Evolutionary conservation across 108 stramenopile species (phyloP).

Genomic region (Conticribra guillardii): DNA sequence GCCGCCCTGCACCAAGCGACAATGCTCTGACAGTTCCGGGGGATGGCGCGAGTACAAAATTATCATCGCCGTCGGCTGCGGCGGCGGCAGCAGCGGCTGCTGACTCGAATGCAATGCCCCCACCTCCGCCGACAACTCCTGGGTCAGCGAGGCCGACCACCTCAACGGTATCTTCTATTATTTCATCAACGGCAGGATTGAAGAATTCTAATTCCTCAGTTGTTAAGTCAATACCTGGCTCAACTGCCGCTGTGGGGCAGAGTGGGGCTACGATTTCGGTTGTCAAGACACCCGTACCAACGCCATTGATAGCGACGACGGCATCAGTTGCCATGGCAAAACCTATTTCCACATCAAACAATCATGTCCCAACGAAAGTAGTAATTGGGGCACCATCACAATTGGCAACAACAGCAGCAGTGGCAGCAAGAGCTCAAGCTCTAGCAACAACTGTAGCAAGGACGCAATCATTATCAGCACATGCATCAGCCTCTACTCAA

Average conservation of each 20-base stretch:
- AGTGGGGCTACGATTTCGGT: no score
- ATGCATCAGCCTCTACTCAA: neutral
- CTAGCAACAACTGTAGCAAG: no score
- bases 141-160: neutral
- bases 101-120: constrained; percentile 45
- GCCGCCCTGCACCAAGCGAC: neutral
- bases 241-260: no score
- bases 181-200: neutral
- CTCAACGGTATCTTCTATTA: neutral
- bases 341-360: neutral
- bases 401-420: neutral
- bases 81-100: constrained; percentile 2
- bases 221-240: no score
- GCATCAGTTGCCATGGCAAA: neutral
- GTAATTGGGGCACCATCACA: neutral
- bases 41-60: neutral
- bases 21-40: neutral
- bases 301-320: neutral
- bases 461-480: neutral
- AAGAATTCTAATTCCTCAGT: neutral
- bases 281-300: neutral
- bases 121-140: constrained; percentile 34
- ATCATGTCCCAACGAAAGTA: neutral
- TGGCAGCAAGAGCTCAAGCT: neutral
- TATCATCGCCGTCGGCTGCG: constrained; percentile 2